Conservation (phyloP, 768 basidiomycete species). For the Pleurotus sapidus region DNA sequence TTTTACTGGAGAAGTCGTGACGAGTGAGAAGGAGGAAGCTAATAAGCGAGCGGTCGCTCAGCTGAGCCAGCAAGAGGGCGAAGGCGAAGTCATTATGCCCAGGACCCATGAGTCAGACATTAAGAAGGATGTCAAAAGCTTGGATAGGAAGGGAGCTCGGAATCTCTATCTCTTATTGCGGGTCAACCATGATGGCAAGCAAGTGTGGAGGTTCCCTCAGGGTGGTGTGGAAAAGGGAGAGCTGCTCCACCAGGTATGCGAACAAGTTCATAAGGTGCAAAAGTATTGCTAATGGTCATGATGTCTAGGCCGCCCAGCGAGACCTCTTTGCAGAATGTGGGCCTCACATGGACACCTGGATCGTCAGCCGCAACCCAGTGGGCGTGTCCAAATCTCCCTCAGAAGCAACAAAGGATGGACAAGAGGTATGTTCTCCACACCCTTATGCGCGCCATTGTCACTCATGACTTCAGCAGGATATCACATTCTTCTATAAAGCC, state of each 20-base stretch:
- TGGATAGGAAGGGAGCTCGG: slow-evolving; percentile 80
- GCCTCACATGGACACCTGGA: slow-evolving; percentile 86
- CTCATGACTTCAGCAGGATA: slow-evolving; percentile 39
- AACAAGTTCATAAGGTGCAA: not conserved
- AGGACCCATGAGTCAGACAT: slow-evolving; percentile 61
- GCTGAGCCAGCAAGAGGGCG: slow-evolving; percentile 54
- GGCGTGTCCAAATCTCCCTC: slow-evolving; percentile 64
- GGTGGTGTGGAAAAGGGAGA: slow-evolving; percentile 61
- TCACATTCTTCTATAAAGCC: slow-evolving; percentile 89
- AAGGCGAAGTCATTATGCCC: slow-evolving; percentile 60
- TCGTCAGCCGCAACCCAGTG: slow-evolving; percentile 87
- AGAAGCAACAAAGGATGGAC: slow-evolving; percentile 22
- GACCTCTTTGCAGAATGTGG: slow-evolving; percentile 74
- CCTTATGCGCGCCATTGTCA: not conserved
- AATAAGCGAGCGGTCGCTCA: slow-evolving; percentile 51
- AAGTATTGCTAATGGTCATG: not conserved
- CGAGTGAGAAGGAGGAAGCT: slow-evolving; percentile 41
- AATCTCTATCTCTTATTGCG: slow-evolving; percentile 82
- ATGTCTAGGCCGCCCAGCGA: slow-evolving; percentile 65
- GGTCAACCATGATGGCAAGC: slow-evolving; percentile 41
- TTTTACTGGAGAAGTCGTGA: slow-evolving; percentile 47
- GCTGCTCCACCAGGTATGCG: slow-evolving; percentile 71
- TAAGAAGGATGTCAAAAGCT: slow-evolving; percentile 59
- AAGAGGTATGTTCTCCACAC: not conserved
- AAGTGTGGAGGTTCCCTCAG: slow-evolving; percentile 81